Base-by-base conservation (phyloP, 352 stramenopile genomes). In the Salisapilia sapeloensis region DNA sequence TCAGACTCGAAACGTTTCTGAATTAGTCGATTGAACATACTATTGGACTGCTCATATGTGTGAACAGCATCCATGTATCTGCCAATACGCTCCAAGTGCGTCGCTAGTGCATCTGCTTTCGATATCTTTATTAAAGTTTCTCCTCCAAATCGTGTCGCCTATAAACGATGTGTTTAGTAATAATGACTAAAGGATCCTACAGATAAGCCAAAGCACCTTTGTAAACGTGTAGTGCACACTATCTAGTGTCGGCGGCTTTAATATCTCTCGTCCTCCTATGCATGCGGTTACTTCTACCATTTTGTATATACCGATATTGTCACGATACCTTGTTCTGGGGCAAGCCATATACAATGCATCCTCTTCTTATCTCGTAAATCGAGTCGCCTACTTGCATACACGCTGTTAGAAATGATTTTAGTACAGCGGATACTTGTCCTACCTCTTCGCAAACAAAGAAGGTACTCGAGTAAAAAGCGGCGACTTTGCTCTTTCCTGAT, bases 21-120 rank as follows among this genome's bases (percentile, higher is more conserved):
- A 29, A 79, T 75, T 35, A 60, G 77, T 21, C 60, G 57, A 33
- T 64, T 57, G 62, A 79, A 50, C 62, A 82, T 77, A 44, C 79
- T 79, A 18, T 35, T 51, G 4, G 66, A 62, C 33, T 82, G 66
- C 31, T 82, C 60, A 26, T 77, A 75, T 5, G 66, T 82, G 42
- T 77, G 60, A n/a, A 75, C 56, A 6, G 57, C 57, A 38, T 82
- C 66, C 58, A 75, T 75, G 33, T 50, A 82, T 26, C 66, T 54
- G 3, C 32, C 35, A 14, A 49, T 76, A 45, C 55, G 60, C 40
- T 82, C 66, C n/a, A 82, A 35, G 37, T 79, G 63, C 15, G 67
- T 44, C 0, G 66, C 55, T n/a, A 82, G 36, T 4, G 44, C 42
- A 43, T 82, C 62, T 1, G 55, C 51, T 6, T 61, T 62, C 29